Conservation (phyloP, 2,329 filamentous ascomycete species). For the Thelonectria olida region DNA sequence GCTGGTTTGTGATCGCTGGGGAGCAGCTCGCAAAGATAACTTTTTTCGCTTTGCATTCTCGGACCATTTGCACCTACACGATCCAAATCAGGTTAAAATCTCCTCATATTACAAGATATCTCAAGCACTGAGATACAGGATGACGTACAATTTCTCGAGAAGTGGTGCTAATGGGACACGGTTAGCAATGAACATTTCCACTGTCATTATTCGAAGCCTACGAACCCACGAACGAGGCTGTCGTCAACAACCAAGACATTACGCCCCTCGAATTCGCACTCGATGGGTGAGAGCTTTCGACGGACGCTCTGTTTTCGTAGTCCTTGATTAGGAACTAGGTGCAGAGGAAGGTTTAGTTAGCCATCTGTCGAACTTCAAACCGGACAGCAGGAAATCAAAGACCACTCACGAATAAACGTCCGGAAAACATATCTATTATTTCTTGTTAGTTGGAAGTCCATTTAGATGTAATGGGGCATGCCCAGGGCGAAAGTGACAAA, state of each 20-base stretch:
- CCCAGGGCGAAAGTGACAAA: too few species aligned
- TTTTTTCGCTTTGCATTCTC: constrained; percentile 82
- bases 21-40: constrained; percentile 86
- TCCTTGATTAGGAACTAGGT: constrained; percentile 65
- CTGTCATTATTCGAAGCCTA: too few species aligned
- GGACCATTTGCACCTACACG: constrained; percentile 69
- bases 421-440: too few species aligned
- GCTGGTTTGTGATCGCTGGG: constrained; percentile 83
- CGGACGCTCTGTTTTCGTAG: constrained; percentile 86
- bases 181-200: too few species aligned
- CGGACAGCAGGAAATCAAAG: too few species aligned
- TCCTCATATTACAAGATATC: background rate
- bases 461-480: too few species aligned
- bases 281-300: constrained; percentile 88
- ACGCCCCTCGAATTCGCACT: constrained; percentile 82
- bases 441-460: too few species aligned
- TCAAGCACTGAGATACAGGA: background rate
- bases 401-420: too few species aligned
- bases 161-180: constrained; percentile 43
- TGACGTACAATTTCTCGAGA: constrained; percentile 74
- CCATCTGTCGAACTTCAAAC: too few species aligned
- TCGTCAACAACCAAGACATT: constrained; percentile 89
- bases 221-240: constrained; percentile 84
- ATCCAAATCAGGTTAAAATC: background rate
- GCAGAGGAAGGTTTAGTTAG: too few species aligned